Evolutionary conservation across 768 basidiomycete species (phyloP).

Genomic region (Lactifluus piperatus): DNA sequence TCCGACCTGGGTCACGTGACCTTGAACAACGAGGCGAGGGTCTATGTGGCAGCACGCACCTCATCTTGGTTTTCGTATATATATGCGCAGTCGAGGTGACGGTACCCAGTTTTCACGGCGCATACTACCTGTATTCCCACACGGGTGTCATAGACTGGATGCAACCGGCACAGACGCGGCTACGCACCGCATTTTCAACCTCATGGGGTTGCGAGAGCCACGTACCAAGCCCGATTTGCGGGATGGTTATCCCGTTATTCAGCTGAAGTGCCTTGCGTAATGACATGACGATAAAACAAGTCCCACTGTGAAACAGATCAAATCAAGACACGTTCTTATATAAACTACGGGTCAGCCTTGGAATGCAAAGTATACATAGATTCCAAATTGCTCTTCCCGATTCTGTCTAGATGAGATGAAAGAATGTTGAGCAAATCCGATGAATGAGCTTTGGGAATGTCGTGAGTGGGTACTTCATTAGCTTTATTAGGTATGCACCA

Average conservation of each 20-base stretch:
- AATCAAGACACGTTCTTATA: too few relatives aligned
- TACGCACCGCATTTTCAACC: constrained; percentile 58
- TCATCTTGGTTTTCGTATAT: constrained; percentile 75
- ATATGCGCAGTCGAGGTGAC: constrained; percentile 80
- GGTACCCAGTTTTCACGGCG: constrained; percentile 68
- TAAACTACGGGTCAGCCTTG: too few relatives aligned
- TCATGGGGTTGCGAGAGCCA: constrained; percentile 72
- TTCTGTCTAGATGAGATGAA: too few relatives aligned
- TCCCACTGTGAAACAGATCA: too few relatives aligned
- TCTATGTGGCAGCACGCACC: constrained; percentile 21
- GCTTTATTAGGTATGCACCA: too few relatives aligned
- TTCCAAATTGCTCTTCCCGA: too few relatives aligned
- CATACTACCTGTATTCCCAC: constrained; percentile 48
- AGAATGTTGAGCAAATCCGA: too few relatives aligned
- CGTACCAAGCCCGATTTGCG: constrained; percentile 76
- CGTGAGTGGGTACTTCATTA: too few relatives aligned
- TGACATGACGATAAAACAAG: constrained; percentile 39
- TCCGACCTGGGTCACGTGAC: constrained; percentile 36
- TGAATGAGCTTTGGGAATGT: too few relatives aligned
- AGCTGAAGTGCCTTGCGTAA: constrained; percentile 32
- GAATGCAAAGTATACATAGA: too few relatives aligned
- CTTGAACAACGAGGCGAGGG: neutral
- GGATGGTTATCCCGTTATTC: constrained; percentile 45
- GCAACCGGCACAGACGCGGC: neutral
- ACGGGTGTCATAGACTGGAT: neutral